A percentile compares a stretch with the other conserved stretches of the same genome.
phyloP scores from a whole-genome alignment of 441 rosid species.

The Populus hybrid region DNA sequence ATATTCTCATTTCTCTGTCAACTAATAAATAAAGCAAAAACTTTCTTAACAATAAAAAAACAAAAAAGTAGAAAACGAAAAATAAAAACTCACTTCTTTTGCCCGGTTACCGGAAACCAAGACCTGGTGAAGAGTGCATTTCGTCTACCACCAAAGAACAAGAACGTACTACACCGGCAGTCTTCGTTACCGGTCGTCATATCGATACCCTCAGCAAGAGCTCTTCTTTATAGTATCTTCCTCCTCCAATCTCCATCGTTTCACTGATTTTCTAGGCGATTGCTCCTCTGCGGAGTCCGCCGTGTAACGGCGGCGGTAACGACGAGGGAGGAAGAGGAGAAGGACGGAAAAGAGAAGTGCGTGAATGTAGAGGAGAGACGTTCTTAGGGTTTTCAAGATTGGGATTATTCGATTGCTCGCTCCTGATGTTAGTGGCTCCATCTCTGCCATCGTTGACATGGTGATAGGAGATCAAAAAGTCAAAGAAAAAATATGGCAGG shows the following conservation, averaged over 20 bases:
- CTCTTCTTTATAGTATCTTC: constrained; percentile 75
- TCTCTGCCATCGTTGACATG: constrained; percentile 54
- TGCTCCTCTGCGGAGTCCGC: constrained; percentile 22
- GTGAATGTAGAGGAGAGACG: constrained; percentile 41
- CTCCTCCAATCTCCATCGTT: constrained; percentile 63
- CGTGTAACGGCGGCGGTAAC: constrained; percentile 26
- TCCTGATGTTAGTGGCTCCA: constrained; percentile 90
- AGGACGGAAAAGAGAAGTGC: constrained; percentile 49
- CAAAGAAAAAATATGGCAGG: not conserved
- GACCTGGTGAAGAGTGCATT: constrained; percentile 76
- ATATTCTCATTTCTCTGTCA: constrained; percentile 15
- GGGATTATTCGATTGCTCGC: constrained; percentile 95
- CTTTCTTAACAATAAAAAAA: not conserved
- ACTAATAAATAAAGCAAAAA: not conserved
- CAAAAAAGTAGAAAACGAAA: not conserved
- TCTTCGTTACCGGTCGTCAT: constrained; percentile 51
- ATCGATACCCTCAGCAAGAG: constrained; percentile 67
- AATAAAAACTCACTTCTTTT: constrained; percentile 45
- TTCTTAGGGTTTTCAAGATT: constrained; percentile 50
- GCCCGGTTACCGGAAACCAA: constrained; percentile 69
- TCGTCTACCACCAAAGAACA: constrained; percentile 59
- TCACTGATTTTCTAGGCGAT: constrained; percentile 31
- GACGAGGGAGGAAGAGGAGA: constrained; percentile 57
- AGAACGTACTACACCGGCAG: constrained; percentile 44
- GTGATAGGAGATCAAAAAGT: constrained; percentile 17